Base-by-base conservation (phyloP, 148 eudicot species). In the Rhododendron molle region DNA sequence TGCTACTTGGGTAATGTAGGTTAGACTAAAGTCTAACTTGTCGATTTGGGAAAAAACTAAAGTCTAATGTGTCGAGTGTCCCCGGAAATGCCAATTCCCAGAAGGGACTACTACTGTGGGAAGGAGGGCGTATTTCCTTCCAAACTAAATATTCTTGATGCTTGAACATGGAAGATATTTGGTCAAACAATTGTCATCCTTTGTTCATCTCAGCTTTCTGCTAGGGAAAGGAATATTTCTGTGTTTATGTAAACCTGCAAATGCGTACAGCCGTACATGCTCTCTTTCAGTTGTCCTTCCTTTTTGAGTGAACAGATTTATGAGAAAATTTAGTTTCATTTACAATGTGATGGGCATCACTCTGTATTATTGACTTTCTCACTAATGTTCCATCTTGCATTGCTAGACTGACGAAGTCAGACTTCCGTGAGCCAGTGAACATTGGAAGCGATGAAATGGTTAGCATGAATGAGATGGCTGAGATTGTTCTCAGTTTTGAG, bases 371-470 rank as follows among this genome's bases (percentile, higher is more conserved):
- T 36, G n/a, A 16, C 26, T 74, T 38, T 1, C 81, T n/a, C 18
- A 12, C 47, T 46, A 28, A 46, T 78, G 13, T 65, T 54, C 56
- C 50, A 46, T 54, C 58, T 76, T 86, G 74, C 15, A 5, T 30
- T 58, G 85, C 84, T 47, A 95, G 99, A 86, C 90, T 96, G 90
- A 95, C 98, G 23, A 95, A 94, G 83, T 96, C 99, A 0, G 99
- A 96, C 90, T 96, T 96, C 87, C 86, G 92, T 72, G 99, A 96
- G 88, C 98, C 98, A 54, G 97, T 96, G 83, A 95, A 96, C 67
- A 96, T 96, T 54, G 99, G 99, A 88, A 95, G 99, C 83, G 98
- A 96, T 86, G 99, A 96, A 92, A 95, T 95, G 97, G 98, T 96
- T 62, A 95, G 99, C 92, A 96, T 96, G 98, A 96, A 96, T 71